Evolutionary conservation across 1,284 basidiomycete genomes (phyloP).

Genomic region (Porogramme epimiltina): DNA sequence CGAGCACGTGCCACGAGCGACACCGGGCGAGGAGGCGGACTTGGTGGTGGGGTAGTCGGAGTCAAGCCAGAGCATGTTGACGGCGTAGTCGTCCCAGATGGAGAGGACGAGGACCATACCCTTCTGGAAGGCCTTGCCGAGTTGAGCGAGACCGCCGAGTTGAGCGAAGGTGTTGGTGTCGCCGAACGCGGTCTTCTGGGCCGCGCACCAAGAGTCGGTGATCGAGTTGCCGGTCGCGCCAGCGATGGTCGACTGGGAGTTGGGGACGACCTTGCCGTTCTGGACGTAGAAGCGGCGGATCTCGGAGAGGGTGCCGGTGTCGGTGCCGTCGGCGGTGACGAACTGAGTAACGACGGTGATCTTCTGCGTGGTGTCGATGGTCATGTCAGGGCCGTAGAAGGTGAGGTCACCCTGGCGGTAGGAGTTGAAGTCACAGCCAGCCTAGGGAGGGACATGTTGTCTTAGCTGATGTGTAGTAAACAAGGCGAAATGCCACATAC

Average conservation of each 20-base stretch:
- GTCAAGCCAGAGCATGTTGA: constrained; percentile 44
- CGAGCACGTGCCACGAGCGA: constrained; percentile 39
- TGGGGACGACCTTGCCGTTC: constrained; percentile 51
- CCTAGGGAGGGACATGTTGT: constrained; percentile 46
- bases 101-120: constrained; percentile 58
- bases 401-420: constrained; percentile 51
- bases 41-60: constrained; percentile 36
- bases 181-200: constrained; percentile 39
- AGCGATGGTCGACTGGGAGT: constrained; percentile 46
- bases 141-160: constrained; percentile 45
- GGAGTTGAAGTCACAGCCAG: constrained; percentile 61
- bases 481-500: background rate
- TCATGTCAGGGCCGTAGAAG: constrained; percentile 50
- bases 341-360: constrained; percentile 61
- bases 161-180: constrained; percentile 47
- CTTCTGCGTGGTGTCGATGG: constrained; percentile 45
- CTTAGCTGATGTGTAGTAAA: constrained; percentile 23
- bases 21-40: constrained; percentile 35
- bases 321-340: constrained; percentile 46
- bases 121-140: constrained; percentile 44
- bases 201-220: constrained; percentile 38
- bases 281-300: constrained; percentile 58
- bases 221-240: constrained; percentile 42
- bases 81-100: constrained; percentile 47
- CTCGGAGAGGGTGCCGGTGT: constrained; percentile 47